These are phyloP conservation scores for Silene coronaria DNA, from an alignment of 179 eudicot genomes.

Conservation along the genomic window DNA sequence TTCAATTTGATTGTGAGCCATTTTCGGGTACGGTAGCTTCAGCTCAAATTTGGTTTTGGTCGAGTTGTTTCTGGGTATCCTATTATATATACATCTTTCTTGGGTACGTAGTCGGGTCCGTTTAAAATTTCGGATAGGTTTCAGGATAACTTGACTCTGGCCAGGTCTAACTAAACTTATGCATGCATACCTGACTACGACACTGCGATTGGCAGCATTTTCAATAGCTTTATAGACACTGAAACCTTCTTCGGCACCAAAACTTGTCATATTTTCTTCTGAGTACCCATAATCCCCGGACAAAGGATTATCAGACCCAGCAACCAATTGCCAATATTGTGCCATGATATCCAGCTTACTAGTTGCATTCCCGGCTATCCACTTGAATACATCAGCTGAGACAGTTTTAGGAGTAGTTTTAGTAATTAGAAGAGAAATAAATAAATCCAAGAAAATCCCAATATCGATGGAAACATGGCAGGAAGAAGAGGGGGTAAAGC, in stretches of 20 bases:
- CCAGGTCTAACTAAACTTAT: not conserved
- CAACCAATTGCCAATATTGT: slow-evolving; percentile 81
- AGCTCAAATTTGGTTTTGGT: not conserved
- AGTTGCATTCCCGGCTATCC: slow-evolving; percentile 88
- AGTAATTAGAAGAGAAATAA: not conserved
- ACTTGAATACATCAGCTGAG: slow-evolving; percentile 70
- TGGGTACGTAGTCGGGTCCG: not conserved
- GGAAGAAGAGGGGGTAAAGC: not conserved
- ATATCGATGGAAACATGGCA: not conserved
- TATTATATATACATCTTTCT: not conserved
- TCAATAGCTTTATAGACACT: slow-evolving; percentile 59
- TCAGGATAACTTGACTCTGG: not conserved
- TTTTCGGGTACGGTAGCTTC: not conserved
- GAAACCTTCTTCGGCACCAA: slow-evolving; percentile 67
- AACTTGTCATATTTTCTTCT: slow-evolving; percentile 54
- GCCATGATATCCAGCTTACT: slow-evolving; percentile 63
- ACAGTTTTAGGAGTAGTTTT: slow-evolving; percentile 11
- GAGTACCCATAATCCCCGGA: slow-evolving; percentile 90
- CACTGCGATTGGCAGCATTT: slow-evolving; percentile 67
- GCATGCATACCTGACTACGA: slow-evolving; percentile 49
- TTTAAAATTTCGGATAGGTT: not conserved
- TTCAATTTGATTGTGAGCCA: not conserved
- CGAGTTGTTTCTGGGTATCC: too few relatives aligned
- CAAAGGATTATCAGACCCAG: slow-evolving; percentile 58
- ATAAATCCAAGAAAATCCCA: not conserved